phyloP scores from a whole-genome alignment of 225 moss, liverwort and hornwort species.

The Bryum argenteum region DNA sequence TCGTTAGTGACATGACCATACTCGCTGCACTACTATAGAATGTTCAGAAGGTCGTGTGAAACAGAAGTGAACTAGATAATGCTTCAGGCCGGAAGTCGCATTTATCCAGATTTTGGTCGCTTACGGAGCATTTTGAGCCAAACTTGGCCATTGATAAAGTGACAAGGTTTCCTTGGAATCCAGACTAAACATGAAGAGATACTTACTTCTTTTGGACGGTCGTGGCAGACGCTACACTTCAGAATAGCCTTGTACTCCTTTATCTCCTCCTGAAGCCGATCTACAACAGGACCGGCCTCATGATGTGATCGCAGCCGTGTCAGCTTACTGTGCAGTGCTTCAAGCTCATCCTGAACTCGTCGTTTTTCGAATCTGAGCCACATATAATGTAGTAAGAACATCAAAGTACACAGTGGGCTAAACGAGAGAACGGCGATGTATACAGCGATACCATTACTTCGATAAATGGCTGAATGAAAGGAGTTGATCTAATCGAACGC shows the following conservation, averaged over 20 bases:
- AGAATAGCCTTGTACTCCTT: conserved; percentile 94
- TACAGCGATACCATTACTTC: background rate
- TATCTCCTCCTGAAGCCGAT: conserved; percentile 93
- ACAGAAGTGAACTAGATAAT: conserved; percentile 1
- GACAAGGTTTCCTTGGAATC: background rate
- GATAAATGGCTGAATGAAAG: conserved; percentile 7
- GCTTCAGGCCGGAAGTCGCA: background rate
- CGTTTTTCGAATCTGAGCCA: conserved; percentile 84
- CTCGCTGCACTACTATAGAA: too few species aligned
- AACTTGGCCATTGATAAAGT: background rate
- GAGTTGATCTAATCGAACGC: background rate
- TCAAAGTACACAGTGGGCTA: too few species aligned
- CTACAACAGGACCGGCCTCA: conserved; percentile 75
- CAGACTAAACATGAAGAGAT: background rate
- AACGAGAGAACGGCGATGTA: background rate
- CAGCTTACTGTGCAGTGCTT: conserved; percentile 68
- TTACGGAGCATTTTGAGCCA: background rate
- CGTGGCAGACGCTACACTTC: conserved; percentile 97
- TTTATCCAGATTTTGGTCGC: background rate
- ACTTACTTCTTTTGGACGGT: conserved; percentile 91
- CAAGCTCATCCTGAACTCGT: conserved; percentile 87
- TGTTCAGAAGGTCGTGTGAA: background rate
- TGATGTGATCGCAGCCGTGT: conserved; percentile 70
- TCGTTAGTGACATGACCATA: too few species aligned
- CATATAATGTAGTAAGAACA: background rate